Conservation (phyloP, 192 early-diverging fungal genomes). For the Coemansia sp. region DNA sequence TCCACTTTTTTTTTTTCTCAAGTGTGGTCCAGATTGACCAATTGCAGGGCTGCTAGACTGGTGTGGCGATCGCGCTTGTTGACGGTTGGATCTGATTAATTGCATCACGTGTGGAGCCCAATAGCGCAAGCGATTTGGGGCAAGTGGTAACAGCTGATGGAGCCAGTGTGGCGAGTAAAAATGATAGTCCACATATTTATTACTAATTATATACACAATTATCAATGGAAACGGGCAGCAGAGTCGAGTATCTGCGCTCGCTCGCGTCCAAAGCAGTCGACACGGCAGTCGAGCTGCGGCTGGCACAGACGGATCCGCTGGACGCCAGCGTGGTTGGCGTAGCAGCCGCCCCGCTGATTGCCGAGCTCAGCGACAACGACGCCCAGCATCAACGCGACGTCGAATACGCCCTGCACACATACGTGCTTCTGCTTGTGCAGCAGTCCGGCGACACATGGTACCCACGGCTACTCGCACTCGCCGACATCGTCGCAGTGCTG, state of each 20-base stretch:
- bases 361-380: background rate
- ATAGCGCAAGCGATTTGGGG: too few species aligned
- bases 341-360: background rate
- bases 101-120: too few species aligned
- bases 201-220: background rate
- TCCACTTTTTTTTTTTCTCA: too few species aligned
- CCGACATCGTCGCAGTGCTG: conserved; percentile 29
- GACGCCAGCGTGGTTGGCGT: conserved; percentile 1
- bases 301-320: conserved; percentile 5
- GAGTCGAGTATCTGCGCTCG: background rate
- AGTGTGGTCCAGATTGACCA: too few species aligned
- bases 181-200: too few species aligned
- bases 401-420: conserved; percentile 33
- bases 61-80: too few species aligned
- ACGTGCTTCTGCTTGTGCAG: background rate
- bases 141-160: too few species aligned
- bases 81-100: too few species aligned
- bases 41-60: too few species aligned
- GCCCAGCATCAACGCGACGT: conserved; percentile 9
- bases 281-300: background rate
- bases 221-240: background rate
- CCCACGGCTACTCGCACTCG: conserved; percentile 6
- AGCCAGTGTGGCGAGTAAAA: too few species aligned
- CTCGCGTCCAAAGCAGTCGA: conserved; percentile 9
- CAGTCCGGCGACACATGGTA: too few species aligned